phyloP scores from a whole-genome alignment of 345 rosid species.

The Populus alba region DNA sequence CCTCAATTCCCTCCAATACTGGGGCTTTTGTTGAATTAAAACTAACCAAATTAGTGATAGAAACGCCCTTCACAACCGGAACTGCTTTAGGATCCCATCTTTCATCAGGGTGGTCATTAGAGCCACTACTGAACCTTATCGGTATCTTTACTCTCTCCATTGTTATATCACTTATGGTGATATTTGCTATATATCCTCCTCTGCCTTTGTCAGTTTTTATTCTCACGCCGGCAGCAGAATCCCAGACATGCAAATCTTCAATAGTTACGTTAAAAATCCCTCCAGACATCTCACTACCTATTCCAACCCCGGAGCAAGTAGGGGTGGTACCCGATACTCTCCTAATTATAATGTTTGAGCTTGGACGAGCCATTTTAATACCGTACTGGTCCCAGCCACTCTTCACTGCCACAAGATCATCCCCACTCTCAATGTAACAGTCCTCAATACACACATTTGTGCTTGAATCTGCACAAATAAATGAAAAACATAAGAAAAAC shows the following conservation, averaged over 20 bases:
- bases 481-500: background rate
- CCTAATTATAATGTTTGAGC: constrained; percentile 68
- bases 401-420: constrained; percentile 92
- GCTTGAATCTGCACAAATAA: constrained; percentile 62
- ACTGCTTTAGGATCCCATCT: constrained; percentile 82
- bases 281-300: constrained; percentile 99
- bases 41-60: constrained; percentile 56
- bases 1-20: constrained; percentile 60
- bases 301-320: constrained; percentile 91
- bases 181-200: constrained; percentile 79
- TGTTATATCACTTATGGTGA: constrained; percentile 54
- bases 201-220: constrained; percentile 88
- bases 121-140: constrained; percentile 77
- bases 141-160: constrained; percentile 88
- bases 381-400: constrained; percentile 99
- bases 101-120: constrained; percentile 86
- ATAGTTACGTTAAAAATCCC: constrained; percentile 67
- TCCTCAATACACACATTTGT: constrained; percentile 88
- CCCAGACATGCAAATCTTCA: constrained; percentile 77
- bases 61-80: constrained; percentile 69
- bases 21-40: constrained; percentile 82
- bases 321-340: constrained; percentile 90
- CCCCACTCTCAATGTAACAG: constrained; percentile 91
- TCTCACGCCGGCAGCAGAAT: constrained; percentile 86
- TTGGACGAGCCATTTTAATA: constrained; percentile 74